Percentiles rank a stretch among this genome's conserved stretches.
These are phyloP conservation scores for Picochlorum costavermella DNA, from an alignment of 139 green algal genomes.

Conservation along the genomic window DNA sequence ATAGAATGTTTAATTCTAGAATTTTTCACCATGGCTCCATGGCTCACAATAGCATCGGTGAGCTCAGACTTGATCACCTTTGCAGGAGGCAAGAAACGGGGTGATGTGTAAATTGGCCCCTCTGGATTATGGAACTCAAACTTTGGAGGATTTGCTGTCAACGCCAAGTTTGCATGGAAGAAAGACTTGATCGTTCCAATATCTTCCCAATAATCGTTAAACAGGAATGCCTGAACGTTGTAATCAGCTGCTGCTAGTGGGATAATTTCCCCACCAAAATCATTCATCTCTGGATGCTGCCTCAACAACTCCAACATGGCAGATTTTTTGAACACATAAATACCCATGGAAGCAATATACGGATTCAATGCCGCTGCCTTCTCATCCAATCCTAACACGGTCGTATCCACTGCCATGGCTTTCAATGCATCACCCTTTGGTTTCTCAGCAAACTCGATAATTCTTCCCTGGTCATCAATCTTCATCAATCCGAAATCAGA, in stretches of 20 bases:
- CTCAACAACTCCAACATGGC: conserved; percentile 71
- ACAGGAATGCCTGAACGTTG: conserved; percentile 86
- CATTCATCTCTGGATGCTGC: conserved; percentile 61
- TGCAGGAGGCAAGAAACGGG: conserved; percentile 92
- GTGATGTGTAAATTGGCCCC: conserved; percentile 96
- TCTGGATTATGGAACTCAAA: conserved; percentile 98
- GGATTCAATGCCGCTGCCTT: conserved; percentile 68
- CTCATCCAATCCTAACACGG: conserved; percentile 65
- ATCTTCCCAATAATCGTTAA: conserved; percentile 99
- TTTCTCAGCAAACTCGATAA: conserved; percentile 93
- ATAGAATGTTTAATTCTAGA: conserved; percentile 84
- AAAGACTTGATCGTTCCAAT: conserved; percentile 99
- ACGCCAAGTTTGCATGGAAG: conserved; percentile 97
- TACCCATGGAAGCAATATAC: conserved; percentile 99
- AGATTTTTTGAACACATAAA: conserved; percentile 99
- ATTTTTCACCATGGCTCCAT: conserved; percentile 70
- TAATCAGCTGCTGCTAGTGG: conserved; percentile 52
- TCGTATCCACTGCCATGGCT: conserved; percentile 92
- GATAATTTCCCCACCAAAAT: conserved; percentile 99
- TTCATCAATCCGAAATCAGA: conserved; percentile 95
- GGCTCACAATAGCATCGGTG: conserved; percentile 67
- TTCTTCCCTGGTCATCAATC: conserved; percentile 70
- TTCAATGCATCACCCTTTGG: conserved; percentile 89
- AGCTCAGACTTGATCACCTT: conserved; percentile 69
- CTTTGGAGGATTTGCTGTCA: conserved; percentile 65